Evolutionary conservation across 2,329 filamentous ascomycete genomes (phyloP), one percentile per base, ranked within the genome.

Genomic region (Akanthomyces lecanii): DNA sequence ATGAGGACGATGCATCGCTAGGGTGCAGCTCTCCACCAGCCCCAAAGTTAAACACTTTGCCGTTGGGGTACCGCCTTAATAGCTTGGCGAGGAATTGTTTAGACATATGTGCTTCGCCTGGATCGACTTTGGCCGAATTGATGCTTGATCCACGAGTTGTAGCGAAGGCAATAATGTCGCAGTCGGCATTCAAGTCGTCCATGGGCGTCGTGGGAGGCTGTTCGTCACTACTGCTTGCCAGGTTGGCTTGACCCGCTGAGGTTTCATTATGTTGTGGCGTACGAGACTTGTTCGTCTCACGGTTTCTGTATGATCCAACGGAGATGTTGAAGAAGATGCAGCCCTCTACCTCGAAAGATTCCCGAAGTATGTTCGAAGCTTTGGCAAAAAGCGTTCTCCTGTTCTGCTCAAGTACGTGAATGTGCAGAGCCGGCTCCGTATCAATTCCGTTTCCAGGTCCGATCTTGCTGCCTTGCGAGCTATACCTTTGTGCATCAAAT

Each of bases 1-100:
- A 71, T 3, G 71, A 67, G 3, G 38, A 16, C 38, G 38, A 40
- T 4, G 14, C 5, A 28, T 76, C 72, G 11, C 70, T 70, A 0
- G 69, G 68, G 4, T 73, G 71, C 0, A 78, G 58, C 11, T 73
- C 70, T 0, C 78, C 79, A 12, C 75, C 67, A 5, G 71, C 71
- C 16, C 76, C 76, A 36, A 78, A 79, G 55, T 77, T 78, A 64
- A 81, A 82, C 0, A 82, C 73, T 55, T 76, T 76, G 0, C 81
- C 82, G 10, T 72, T 69, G 0, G 80, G 80, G 62, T 83, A 79
- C 1, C 76, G 71, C 14, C 74, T 74, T 1, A 82, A 68, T 6
- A 83, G 73, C 63, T 2, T 66, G 11, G 68, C 63, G 5, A 67
- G 62, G 11, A 67, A 62, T 0, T 40, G 48, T 8, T 50, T 50